A percentile compares a stretch with the other conserved stretches of the same genome.
Conservation (phyloP, 2,329 filamentous ascomycete genomes). For the Fusarium algeriense region DNA sequence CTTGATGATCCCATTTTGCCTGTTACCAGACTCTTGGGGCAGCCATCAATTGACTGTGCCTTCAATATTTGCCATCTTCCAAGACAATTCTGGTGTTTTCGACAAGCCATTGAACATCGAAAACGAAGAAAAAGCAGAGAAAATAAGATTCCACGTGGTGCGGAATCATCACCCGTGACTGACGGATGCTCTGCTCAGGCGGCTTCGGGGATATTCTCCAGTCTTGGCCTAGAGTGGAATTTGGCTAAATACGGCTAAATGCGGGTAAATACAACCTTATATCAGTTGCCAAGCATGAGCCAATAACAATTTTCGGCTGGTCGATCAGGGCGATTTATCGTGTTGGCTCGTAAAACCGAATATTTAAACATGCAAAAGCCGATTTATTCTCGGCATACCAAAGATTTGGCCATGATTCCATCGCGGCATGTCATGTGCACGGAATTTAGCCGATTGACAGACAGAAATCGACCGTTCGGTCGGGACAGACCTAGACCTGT, state of each 20-base stretch:
- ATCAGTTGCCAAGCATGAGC: conserved; percentile 13
- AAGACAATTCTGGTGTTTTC: neutral
- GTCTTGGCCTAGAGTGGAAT: conserved; percentile 13
- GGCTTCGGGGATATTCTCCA: conserved; percentile 15
- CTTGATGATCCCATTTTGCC: neutral
- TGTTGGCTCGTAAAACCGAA: neutral
- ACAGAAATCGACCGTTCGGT: neutral
- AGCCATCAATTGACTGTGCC: neutral
- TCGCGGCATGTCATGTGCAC: neutral
- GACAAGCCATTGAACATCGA: neutral
- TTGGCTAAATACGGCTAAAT: conserved; percentile 33
- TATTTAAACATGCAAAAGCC: neutral
- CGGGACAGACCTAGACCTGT: neutral
- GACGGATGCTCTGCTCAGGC: neutral
- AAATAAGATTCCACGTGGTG: neutral
- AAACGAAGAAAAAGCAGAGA: neutral
- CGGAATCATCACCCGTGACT: conserved; percentile 5
- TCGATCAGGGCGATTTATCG: neutral
- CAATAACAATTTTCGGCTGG: neutral
- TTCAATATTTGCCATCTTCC: neutral
- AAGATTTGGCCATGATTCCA: no score
- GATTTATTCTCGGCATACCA: neutral
- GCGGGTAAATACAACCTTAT: conserved; percentile 28
- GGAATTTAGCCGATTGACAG: conserved; percentile 4
- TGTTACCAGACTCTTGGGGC: neutral